Conservation (phyloP, 441 rosid species). For the Erysimum pusillum region DNA sequence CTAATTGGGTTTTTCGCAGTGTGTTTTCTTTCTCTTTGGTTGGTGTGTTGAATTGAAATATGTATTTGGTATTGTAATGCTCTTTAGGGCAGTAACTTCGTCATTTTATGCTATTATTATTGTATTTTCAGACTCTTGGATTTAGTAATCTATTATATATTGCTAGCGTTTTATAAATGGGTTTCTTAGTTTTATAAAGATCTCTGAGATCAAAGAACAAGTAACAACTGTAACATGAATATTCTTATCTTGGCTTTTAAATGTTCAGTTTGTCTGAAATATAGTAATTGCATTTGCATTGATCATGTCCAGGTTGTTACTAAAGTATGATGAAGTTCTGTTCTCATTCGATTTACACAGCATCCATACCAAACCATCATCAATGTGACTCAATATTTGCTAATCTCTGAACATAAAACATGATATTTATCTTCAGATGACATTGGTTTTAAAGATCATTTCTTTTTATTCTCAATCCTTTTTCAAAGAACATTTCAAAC, state of each 20-base stretch:
- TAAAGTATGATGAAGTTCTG: too few species aligned
- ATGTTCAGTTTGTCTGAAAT: neutral
- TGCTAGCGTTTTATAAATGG: neutral
- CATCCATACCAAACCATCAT: conserved; percentile 1
- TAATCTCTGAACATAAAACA: conserved; percentile 1
- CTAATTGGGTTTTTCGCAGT: conserved; percentile 50
- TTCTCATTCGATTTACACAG: too few species aligned
- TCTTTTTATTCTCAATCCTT: too few species aligned
- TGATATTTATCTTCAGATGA: neutral
- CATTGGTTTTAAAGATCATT: too few species aligned
- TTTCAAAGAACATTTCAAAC: too few species aligned
- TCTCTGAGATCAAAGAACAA: neutral
- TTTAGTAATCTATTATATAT: neutral
- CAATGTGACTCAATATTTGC: conserved; percentile 5
- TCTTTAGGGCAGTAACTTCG: conserved; percentile 22
- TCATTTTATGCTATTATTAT: conserved; percentile 8
- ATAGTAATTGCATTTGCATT: neutral
- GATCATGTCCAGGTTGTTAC: conserved; percentile 72
- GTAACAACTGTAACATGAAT: neutral
- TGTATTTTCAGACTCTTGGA: neutral
- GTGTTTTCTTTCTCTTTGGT: conserved; percentile 16
- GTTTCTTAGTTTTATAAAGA: neutral
- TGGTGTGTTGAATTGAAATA: conserved; percentile 15
- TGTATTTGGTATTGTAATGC: conserved; percentile 34
- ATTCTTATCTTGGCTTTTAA: neutral